Base-by-base conservation (phyloP, 2,329 filamentous ascomycete genomes). In the Exophiala bonariae region DNA sequence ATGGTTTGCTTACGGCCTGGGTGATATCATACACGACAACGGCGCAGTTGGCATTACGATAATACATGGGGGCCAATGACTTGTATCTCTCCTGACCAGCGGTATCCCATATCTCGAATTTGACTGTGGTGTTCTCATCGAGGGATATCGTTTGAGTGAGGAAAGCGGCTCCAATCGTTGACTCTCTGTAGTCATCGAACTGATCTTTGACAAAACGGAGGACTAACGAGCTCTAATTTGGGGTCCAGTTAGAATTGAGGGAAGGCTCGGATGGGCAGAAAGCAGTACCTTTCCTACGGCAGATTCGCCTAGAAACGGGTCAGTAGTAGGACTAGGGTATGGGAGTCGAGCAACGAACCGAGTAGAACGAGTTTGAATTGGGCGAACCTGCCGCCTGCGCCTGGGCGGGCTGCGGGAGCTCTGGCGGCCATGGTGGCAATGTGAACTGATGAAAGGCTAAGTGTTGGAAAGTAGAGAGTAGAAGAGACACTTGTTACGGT, bases 21-120 rank as follows among this genome's bases (percentile, higher is more conserved):
- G 93, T 99, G 66, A 99, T 97, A 74, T 99, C 93, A 73, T 99
- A 99, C 59, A 99, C 93, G 39, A 99, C 92, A 23, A 99, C 92
- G 49, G 95, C 93, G 74, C 93, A 97, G 81, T 99, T 97, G 61
- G 95, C 95, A 69, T 99, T 99, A 63, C 95, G 80, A 76, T 99
- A 99, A 79, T 99, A 99, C 93, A 99, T 99, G 62, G 93, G 93
- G 26, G 93, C 93, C 59, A 99, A 79, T 10, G 93, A 97, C 79
- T 97, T 97, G 81, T 97, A 99, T 66, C 95, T 84, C 74, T 99
- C 93, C 75, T 99, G 93, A 56, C 93, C 93, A 55, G 93, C 93
- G 8, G 93, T 99, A 73, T 96, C 91, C 91, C 93, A 99, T 67
- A 99, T 99, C 74, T 99, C 93, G 66, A 99, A 99, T 78, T 99